These are phyloP conservation scores for Colletotrichum tofieldiae DNA, from an alignment of 2,329 filamentous ascomycete species.

Conservation along the genomic window DNA sequence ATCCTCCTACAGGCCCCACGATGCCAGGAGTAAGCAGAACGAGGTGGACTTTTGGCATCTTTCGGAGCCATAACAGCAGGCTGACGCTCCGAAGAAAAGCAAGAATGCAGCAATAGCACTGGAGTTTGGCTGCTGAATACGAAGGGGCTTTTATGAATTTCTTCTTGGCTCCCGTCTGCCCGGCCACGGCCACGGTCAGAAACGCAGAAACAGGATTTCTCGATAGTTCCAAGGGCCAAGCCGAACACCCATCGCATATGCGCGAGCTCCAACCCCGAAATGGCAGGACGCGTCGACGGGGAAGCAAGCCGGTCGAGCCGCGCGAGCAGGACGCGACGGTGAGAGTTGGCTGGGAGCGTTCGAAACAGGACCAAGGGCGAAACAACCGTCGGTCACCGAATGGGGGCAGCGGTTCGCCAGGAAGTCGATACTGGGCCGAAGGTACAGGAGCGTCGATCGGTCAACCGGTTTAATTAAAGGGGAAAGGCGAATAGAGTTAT, in stretches of 20 bases:
- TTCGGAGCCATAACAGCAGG: not conserved
- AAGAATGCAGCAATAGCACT: not conserved
- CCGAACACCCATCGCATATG: not conserved
- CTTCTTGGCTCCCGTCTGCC: not conserved
- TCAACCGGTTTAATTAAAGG: not conserved
- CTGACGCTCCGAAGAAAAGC: too few relatives aligned
- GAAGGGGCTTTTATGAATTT: not conserved
- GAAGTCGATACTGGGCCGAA: not conserved
- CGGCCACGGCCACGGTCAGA: not conserved
- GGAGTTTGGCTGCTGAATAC: not conserved
- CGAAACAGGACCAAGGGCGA: constrained; percentile 8
- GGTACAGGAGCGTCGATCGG: constrained; percentile 10
- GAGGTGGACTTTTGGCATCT: not conserved
- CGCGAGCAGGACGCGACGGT: not conserved
- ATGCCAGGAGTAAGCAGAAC: not conserved
- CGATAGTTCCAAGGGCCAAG: not conserved
- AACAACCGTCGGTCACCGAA: constrained; percentile 7
- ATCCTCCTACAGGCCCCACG: not conserved
- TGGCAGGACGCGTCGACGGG: constrained; percentile 2
- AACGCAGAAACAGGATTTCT: not conserved
- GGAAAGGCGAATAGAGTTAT: constrained; percentile 38
- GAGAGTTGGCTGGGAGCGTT: not conserved
- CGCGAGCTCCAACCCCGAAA: not conserved
- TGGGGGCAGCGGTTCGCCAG: constrained; percentile 16
- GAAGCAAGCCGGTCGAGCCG: constrained; percentile 6